phyloP scores from a whole-genome alignment of 2,329 filamentous ascomycete species.

The Exophiala alcalophila region DNA sequence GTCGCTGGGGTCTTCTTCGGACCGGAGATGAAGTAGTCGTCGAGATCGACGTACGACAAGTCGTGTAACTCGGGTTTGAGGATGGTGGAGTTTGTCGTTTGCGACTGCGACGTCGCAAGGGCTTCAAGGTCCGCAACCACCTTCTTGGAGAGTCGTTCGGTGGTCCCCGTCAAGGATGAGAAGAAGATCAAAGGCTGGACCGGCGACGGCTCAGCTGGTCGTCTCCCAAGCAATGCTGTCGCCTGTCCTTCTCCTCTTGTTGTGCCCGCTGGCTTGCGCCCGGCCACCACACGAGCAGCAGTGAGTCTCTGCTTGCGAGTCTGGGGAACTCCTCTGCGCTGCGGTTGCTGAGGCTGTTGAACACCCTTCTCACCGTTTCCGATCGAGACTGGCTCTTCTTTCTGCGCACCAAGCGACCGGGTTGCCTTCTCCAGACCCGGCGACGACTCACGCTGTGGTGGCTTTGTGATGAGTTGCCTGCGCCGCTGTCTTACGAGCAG shows the following conservation, averaged over 20 bases:
- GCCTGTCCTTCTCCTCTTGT: too few relatives aligned
- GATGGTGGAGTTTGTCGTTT: too few relatives aligned
- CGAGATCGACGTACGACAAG: constrained; percentile 81
- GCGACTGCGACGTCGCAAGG: constrained; percentile 27
- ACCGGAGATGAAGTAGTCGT: constrained; percentile 82
- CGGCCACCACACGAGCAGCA: constrained; percentile 25
- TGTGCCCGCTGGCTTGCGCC: constrained; percentile 24
- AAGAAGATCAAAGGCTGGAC: constrained; percentile 77
- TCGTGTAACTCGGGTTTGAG: constrained; percentile 67
- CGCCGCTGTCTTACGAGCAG: constrained; percentile 18
- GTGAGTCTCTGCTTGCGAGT: constrained; percentile 20
- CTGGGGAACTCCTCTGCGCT: too few relatives aligned
- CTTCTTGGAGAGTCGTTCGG: constrained; percentile 67
- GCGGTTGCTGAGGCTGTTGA: too few relatives aligned
- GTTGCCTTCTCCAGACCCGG: constrained; percentile 21
- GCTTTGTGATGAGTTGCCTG: constrained; percentile 8
- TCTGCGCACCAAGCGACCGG: constrained; percentile 16
- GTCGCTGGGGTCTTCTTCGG: constrained; percentile 44
- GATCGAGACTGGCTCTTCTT: background rate
- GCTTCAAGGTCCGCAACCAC: constrained; percentile 57
- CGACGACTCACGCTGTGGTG: constrained; percentile 12
- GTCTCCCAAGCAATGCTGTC: background rate
- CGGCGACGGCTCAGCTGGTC: constrained; percentile 3
- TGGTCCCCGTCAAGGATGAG: constrained; percentile 81
- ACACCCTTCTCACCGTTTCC: constrained; percentile 6